These are phyloP conservation scores for Suillus decipiens DNA, from an alignment of 768 basidiomycete genomes.

Conservation along the genomic window DNA sequence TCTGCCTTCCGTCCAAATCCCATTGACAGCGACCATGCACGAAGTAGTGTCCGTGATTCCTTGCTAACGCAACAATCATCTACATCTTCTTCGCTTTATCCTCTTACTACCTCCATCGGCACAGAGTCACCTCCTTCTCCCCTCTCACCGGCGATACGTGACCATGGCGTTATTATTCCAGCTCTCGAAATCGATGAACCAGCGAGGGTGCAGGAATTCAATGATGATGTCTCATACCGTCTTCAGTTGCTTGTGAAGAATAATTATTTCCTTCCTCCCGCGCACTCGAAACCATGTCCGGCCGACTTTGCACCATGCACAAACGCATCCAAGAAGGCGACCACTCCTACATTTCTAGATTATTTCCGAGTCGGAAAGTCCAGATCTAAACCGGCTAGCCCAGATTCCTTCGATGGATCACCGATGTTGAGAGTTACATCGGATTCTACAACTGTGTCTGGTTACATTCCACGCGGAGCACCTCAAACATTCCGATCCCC, in stretches of 20 bases:
- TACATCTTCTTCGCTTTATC: conserved; percentile 77
- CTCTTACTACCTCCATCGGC: conserved; percentile 66
- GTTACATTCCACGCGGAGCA: conserved; percentile 40
- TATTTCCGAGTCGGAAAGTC: conserved; percentile 69
- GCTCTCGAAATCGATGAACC: conserved; percentile 47
- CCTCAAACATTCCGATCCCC: conserved; percentile 36
- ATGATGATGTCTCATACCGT: conserved; percentile 83
- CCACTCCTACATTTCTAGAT: conserved; percentile 59
- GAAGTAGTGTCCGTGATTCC: conserved; percentile 59
- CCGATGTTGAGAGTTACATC: conserved; percentile 66
- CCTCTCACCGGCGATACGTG: conserved; percentile 50
- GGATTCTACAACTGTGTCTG: conserved; percentile 56
- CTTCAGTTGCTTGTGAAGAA: conserved; percentile 83
- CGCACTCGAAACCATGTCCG: conserved; percentile 78
- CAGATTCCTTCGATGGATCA: conserved; percentile 39
- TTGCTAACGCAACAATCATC: conserved; percentile 63
- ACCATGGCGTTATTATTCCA: conserved; percentile 44
- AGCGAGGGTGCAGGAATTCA: conserved; percentile 51
- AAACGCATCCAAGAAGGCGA: conserved; percentile 43
- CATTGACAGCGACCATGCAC: conserved; percentile 37
- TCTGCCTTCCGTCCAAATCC: conserved; percentile 33
- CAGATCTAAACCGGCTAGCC: conserved; percentile 63
- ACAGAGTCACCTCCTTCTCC: conserved; percentile 66
- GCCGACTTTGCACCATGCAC: conserved; percentile 54
- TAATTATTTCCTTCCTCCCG: conserved; percentile 86